Evolutionary conservation across 495 filamentous ascomycete genomes (phyloP), one percentile per base, ranked within the genome.

Genomic region (Penicillium angulare): DNA sequence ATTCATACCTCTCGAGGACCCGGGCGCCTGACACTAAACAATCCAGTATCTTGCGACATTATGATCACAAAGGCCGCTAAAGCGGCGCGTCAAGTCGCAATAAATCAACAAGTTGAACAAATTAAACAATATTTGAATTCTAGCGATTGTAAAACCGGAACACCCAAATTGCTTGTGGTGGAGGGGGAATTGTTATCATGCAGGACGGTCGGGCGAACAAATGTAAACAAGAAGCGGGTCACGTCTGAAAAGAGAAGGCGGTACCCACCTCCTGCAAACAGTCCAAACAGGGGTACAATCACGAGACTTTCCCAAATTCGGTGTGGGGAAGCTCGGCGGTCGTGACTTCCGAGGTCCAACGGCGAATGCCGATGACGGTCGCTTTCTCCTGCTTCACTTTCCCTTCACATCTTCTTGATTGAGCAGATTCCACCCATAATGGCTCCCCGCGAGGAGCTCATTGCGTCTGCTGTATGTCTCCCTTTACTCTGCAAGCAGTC

Each of bases 391-490:
- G 51, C 51, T 33, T 47, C 18, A 41, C 50, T 47, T 58, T 32
- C 24, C 42, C 47, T 34, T 39, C 52, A 2, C 53, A 57, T 52
- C 49, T 27, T 53, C 43, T 34, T 34, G 24, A 34, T 47, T 41
- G 17, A 29, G 50, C 49, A 48, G 27, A 53, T 52, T 52, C 63
- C 46, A 43, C 54, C 50, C 64, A 80, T 47, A 50, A 91, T 91
- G 87, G 74, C 85, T 61, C 62, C 62, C 40, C 87, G 90, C 53
- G 89, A 95, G 83, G 89, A 95, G 65, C 72, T 95, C 52, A 85
- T 95, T 63, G 73, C 83, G 58, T 92, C 88, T 60, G 90, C 89
- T 64, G 85, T 89, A 78, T 71, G 10, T 20, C 22, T 39, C 2
- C 21, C 15, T 15, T 26, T 7, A 21, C 20, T 12, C 53, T 33